Percentiles rank a stretch among this genome's conserved stretches.
Evolutionary conservation across 805 yeast species (phyloP).

Genomic region (Starmerella vitae): DNA sequence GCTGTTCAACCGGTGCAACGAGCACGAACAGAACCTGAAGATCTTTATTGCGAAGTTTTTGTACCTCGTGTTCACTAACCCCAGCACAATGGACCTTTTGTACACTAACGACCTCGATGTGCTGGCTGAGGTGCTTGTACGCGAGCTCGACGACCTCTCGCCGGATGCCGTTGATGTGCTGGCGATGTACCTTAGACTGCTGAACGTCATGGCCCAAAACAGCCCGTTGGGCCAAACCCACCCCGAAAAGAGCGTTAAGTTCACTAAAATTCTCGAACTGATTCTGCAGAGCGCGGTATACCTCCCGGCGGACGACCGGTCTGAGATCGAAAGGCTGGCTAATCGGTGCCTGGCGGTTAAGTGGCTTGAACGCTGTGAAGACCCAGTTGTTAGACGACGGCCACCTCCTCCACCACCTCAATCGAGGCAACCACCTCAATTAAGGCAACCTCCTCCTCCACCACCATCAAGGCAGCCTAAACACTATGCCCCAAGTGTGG

Average conservation of each 20-base stretch:
- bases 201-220: slow-evolving; percentile 55
- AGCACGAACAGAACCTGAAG: slow-evolving; percentile 53
- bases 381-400: too few relatives aligned
- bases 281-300: slow-evolving; percentile 8
- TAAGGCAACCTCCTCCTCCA: slow-evolving; percentile 3
- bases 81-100: slow-evolving; percentile 49
- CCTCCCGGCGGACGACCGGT: slow-evolving; percentile 2
- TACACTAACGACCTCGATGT: slow-evolving; percentile 78
- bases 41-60: slow-evolving; percentile 68
- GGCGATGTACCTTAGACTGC: slow-evolving; percentile 58
- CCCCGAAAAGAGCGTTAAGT: slow-evolving; percentile 42
- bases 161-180: slow-evolving; percentile 38
- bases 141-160: slow-evolving; percentile 64
- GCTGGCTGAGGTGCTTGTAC: slow-evolving; percentile 62
- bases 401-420: too few relatives aligned
- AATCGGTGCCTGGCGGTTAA: slow-evolving; percentile 15
- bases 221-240: slow-evolving; percentile 42
- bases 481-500: background rate
- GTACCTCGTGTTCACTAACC: slow-evolving; percentile 57
- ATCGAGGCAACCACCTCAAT: background rate
- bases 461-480: slow-evolving; percentile 7
- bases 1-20: slow-evolving; percentile 49
- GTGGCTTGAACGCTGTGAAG: slow-evolving; percentile 12
- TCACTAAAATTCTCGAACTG: slow-evolving; percentile 35
- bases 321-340: slow-evolving; percentile 14